phyloP scores from a whole-genome alignment of 2,329 filamentous ascomycete genomes.

The Curvularia verruculosa region DNA sequence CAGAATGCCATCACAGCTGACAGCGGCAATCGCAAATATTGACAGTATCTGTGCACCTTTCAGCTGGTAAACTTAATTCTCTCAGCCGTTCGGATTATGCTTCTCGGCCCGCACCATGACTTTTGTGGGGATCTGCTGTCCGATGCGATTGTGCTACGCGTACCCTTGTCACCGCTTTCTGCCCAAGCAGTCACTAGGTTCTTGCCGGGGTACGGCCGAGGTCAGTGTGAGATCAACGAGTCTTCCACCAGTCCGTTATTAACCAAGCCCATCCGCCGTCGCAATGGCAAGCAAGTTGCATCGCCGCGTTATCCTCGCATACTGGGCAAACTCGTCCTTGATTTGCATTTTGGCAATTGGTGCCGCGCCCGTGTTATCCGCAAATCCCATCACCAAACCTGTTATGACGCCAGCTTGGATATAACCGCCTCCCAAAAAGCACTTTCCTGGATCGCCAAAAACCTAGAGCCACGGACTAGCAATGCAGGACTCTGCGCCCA shows the following conservation, averaged over 20 bases:
- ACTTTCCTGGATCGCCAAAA: conserved; percentile 16
- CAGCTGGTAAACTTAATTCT: background rate
- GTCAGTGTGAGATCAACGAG: conserved; percentile 7
- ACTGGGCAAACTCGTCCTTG: background rate
- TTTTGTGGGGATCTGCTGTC: background rate
- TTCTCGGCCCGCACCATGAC: background rate
- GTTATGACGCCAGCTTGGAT: conserved; percentile 18
- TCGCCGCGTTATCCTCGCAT: background rate
- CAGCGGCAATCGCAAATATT: background rate
- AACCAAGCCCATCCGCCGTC: conserved; percentile 7
- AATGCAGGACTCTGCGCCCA: conserved; percentile 24
- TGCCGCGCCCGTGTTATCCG: background rate
- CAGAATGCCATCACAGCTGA: background rate
- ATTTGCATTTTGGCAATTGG: background rate
- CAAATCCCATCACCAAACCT: background rate
- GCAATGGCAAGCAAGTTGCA: conserved; percentile 3
- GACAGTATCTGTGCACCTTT: background rate
- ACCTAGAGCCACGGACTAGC: conserved; percentile 25
- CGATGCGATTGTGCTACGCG: background rate
- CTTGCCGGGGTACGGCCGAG: conserved; percentile 5
- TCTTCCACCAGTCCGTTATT: conserved; percentile 12
- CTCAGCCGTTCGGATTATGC: background rate
- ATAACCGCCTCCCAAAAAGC: conserved; percentile 31
- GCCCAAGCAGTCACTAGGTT: conserved; percentile 7
- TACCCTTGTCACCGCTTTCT: conserved; percentile 9